Conservation (phyloP, 768 basidiomycete genomes). For the Rhizopogon roseolus region DNA sequence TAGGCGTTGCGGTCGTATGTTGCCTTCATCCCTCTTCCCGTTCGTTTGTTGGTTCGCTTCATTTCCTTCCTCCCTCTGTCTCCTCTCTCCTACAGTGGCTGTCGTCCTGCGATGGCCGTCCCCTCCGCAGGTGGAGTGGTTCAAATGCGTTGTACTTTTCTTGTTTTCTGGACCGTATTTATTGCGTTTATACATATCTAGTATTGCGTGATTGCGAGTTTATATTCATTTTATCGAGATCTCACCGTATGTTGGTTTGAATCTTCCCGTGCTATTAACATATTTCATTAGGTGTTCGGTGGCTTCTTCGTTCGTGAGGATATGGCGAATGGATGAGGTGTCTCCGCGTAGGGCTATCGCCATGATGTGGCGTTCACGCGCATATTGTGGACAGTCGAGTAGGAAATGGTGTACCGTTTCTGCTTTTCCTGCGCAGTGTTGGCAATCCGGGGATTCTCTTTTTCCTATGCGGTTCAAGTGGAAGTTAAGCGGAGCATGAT, state of each 20-base stretch:
- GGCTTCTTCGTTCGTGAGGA: slow-evolving; percentile 1
- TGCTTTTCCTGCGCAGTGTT: slow-evolving; percentile 10
- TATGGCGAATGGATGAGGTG: neutral
- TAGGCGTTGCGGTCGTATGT: no score
- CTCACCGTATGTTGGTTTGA: neutral
- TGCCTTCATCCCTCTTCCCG: no score
- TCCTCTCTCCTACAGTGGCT: no score
- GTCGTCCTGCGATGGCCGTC: no score
- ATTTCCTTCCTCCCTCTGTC: no score
- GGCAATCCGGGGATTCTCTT: slow-evolving; percentile 20
- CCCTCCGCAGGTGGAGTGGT: no score
- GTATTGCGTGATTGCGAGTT: no score
- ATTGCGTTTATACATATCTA: no score
- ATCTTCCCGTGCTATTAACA: slow-evolving; percentile 2
- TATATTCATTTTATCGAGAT: no score
- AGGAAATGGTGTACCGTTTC: slow-evolving; percentile 29
- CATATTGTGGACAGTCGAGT: slow-evolving; percentile 20
- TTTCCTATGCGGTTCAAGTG: slow-evolving; percentile 25
- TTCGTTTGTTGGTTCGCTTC: no score
- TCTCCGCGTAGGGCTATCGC: neutral
- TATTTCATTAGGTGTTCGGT: slow-evolving; percentile 1
- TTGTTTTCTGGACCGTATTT: no score
- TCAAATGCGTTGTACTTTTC: no score
- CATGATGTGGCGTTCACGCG: neutral
- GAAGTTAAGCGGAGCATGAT: slow-evolving; percentile 23